phyloP scores from a whole-genome alignment of 345 rosid genomes.

The Ricinus communis region DNA sequence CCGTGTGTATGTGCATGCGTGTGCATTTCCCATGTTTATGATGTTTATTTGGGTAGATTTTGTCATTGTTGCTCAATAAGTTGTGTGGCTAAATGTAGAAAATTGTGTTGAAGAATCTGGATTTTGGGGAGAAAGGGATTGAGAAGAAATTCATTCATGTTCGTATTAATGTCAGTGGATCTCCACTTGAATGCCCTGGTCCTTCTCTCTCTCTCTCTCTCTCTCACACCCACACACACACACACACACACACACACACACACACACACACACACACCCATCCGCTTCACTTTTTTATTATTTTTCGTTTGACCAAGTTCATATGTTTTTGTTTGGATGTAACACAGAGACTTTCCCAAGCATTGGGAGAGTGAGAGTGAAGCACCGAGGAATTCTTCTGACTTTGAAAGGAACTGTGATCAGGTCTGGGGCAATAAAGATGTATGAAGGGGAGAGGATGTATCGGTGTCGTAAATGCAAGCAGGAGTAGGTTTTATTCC shows the following conservation, averaged over 20 bases:
- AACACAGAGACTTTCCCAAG: constrained; percentile 75
- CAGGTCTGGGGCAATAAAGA: constrained; percentile 82
- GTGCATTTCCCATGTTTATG: not conserved
- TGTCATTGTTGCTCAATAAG: not conserved
- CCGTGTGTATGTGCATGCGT: no score
- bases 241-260: no score
- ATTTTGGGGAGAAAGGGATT: constrained; percentile 44
- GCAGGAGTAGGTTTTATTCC: constrained; percentile 43
- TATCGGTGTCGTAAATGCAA: constrained; percentile 84
- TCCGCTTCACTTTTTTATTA: not conserved
- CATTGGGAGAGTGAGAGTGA: constrained; percentile 80
- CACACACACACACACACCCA: no score
- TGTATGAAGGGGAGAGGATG: constrained; percentile 92
- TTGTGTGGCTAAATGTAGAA: constrained; percentile 36
- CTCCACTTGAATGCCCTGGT: constrained; percentile 85
- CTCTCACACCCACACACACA: no score
- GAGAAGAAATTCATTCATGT: constrained; percentile 82
- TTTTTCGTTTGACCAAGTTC: not conserved
- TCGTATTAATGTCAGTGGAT: constrained; percentile 71
- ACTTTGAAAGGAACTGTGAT: constrained; percentile 87
- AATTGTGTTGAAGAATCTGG: constrained; percentile 54
- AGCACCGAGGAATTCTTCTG: constrained; percentile 76
- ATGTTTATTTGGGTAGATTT: not conserved
- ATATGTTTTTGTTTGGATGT: constrained; percentile 5
- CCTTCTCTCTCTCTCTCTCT: not conserved